Evolutionary conservation across 257 asterid genomes (phyloP).

Genomic region (Fraxinus excelsior): DNA sequence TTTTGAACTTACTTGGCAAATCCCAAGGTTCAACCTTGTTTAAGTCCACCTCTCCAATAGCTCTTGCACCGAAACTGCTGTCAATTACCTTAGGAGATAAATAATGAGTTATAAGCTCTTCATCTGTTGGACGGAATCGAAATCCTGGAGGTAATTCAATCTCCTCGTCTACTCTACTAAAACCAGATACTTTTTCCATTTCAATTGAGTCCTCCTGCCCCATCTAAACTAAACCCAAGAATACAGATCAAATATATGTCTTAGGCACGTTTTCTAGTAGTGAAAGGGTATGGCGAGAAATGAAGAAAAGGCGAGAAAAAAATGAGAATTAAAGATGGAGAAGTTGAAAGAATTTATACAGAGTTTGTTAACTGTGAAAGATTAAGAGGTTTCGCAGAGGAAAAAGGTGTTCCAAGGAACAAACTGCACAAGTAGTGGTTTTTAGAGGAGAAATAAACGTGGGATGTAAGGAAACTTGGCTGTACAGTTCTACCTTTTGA

Average conservation of each 20-base stretch:
- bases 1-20: conserved; percentile 62
- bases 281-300: too few species aligned
- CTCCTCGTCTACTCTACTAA: conserved; percentile 1
- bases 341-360: too few species aligned
- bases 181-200: neutral
- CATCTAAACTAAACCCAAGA: too few species aligned
- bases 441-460: conserved; percentile 34
- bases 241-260: too few species aligned
- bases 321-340: too few species aligned
- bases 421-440: conserved; percentile 31
- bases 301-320: too few species aligned
- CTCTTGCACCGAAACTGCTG: conserved; percentile 37
- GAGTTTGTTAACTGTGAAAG: too few species aligned
- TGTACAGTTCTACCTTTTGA: conserved; percentile 27
- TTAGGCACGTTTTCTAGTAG: too few species aligned
- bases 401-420: conserved; percentile 15
- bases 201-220: too few species aligned
- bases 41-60: conserved; percentile 69
- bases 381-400: too few species aligned
- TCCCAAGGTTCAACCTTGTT: conserved; percentile 33
- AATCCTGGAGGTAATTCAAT: conserved; percentile 62
- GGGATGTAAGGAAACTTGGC: conserved; percentile 32
- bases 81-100: conserved; percentile 50
- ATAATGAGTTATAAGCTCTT: conserved; percentile 71
- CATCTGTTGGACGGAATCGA: conserved; percentile 73